Evolutionary conservation across 305 asterid species (phyloP).

Genomic region (Striga hermonthica): DNA sequence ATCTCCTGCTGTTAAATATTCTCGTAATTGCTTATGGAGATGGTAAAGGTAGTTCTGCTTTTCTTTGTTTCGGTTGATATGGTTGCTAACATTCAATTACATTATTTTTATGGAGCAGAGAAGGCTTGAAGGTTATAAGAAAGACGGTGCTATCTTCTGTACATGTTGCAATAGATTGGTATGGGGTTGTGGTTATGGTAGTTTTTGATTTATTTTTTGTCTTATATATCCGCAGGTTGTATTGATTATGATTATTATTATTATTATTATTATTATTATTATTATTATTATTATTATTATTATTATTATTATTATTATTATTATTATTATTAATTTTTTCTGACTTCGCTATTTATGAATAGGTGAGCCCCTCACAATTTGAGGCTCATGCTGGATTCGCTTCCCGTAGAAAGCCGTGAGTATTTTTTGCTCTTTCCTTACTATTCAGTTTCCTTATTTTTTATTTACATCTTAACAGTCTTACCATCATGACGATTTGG

Average conservation of each 20-base stretch:
- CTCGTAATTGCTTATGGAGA: constrained; percentile 21
- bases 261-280: too few relatives aligned
- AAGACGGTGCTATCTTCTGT: constrained; percentile 68
- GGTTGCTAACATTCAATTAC: constrained; percentile 26
- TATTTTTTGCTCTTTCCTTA: constrained; percentile 26
- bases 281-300: too few relatives aligned
- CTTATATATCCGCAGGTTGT: constrained; percentile 1
- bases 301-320: too few relatives aligned
- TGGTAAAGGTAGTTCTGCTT: constrained; percentile 20
- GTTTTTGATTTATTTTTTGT: not conserved
- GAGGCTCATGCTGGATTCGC: constrained; percentile 93
- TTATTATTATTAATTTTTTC: too few relatives aligned
- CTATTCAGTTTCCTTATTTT: constrained; percentile 7
- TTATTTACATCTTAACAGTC: not conserved
- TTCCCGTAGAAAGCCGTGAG: constrained; percentile 96
- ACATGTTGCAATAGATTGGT: constrained; percentile 69
- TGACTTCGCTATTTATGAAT: constrained; percentile 30
- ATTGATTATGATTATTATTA: not conserved
- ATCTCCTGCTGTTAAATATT: constrained; percentile 19
- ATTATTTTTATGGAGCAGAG: constrained; percentile 50
- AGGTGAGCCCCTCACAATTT: constrained; percentile 92
- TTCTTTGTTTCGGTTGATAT: constrained; percentile 18
- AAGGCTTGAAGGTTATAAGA: constrained; percentile 59
- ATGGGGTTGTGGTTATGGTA: constrained; percentile 23
- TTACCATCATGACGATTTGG: too few relatives aligned